Percentiles rank a stretch among this genome's conserved stretches.
phyloP scores from a whole-genome alignment of 2,329 filamentous ascomycete species.

The Penicillium sp. region DNA sequence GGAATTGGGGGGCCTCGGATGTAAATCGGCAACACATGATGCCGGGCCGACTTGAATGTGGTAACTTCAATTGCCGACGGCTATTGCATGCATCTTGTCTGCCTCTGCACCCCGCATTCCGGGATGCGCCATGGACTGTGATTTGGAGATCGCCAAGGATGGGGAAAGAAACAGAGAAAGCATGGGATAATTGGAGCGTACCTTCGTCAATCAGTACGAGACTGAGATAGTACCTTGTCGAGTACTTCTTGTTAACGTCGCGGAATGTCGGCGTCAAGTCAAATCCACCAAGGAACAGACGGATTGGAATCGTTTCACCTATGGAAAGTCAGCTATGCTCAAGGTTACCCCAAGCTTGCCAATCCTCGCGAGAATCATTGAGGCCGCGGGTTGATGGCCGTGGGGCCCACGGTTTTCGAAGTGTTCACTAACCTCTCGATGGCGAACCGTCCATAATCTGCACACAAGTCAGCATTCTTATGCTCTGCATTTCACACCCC shows the following conservation, averaged over 20 bases:
- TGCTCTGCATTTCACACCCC: neutral
- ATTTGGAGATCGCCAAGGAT: neutral
- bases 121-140: constrained; percentile 2
- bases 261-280: constrained; percentile 97
- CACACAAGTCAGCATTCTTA: neutral
- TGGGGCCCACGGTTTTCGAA: no score
- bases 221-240: constrained; percentile 94
- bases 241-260: constrained; percentile 99
- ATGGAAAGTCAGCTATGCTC: constrained; percentile 24
- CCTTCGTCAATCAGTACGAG: constrained; percentile 94
- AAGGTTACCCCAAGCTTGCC: neutral
- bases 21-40: constrained; percentile 14
- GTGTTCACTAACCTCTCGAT: constrained; percentile 67
- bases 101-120: constrained; percentile 6
- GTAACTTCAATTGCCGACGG: constrained; percentile 39
- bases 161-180: neutral
- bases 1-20: constrained; percentile 14
- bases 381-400: neutral
- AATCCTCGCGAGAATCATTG: neutral
- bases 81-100: constrained; percentile 26
- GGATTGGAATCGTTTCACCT: constrained; percentile 91
- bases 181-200: constrained; percentile 34
- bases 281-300: constrained; percentile 94
- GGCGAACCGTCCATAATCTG: constrained; percentile 99
- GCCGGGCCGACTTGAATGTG: constrained; percentile 21